Base-by-base conservation (phyloP, 768 basidiomycete genomes). In the Leccinum broughii region DNA sequence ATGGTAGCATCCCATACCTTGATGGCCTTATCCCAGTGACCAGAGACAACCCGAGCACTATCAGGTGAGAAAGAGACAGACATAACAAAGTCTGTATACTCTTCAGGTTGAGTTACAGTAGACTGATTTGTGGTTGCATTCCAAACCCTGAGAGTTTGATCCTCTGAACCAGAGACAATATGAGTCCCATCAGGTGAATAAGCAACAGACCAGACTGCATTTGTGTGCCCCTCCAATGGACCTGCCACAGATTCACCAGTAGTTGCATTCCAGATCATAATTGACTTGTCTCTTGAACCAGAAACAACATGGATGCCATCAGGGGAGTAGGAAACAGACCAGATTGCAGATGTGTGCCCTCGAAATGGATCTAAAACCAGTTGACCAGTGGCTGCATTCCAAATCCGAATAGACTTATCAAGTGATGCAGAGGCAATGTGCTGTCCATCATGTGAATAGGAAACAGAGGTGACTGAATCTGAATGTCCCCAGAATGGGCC, bases 131-230 rank as follows among this genome's bases (percentile, higher is more conserved):
- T 49, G 39, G 37, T 46, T 30, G 49, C 49, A 56, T 67, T 54
- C 69, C 67, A 72, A 20, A 72, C 20, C 17, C 53, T 58, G 10
- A 54, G 28, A n/a, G 48, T 61, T 0, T 24, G 35, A 9, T 63
- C 39, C 3, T 17, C 17, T 39, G 39, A 39, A 17, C 39, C 39
- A 39, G 39, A 39, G 15, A 39, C 39, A 39, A 39, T 17, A 17
- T 39, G 39, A 39, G 39, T 39, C 15, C 39, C 39, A 39, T 39
- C 39, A 39, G 17, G 39, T 15, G 39, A 39, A 39, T 39, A 39
- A 11, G 39, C 39, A 39, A 39, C 39, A 39, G 39, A 39, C 17
- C 15, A 17, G 39, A 39, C 39, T 17, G 15, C 15, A 39, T 3
- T 7, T 39, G 39, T 35, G 13, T 35, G 34, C 34, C 34, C 34